phyloP scores from a whole-genome alignment of 768 basidiomycete genomes.

The Arthromyces matolae region DNA sequence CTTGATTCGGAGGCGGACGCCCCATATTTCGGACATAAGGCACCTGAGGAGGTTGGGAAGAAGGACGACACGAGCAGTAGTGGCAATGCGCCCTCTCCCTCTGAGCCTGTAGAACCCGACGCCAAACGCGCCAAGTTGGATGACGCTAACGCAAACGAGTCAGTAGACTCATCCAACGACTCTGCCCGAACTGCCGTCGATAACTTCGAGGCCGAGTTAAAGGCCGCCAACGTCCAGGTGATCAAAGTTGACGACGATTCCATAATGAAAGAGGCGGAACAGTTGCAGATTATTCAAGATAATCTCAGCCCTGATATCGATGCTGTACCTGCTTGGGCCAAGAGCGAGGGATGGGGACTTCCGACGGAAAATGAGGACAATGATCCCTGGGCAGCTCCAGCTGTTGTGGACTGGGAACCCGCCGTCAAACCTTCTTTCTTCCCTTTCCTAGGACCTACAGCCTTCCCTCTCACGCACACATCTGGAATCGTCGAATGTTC shows the following conservation, averaged over 20 bases:
- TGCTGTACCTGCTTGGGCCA: slow-evolving; percentile 8
- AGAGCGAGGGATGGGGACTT: slow-evolving; percentile 9
- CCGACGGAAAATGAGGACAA: background rate
- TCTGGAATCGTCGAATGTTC: slow-evolving; percentile 66
- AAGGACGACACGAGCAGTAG: too few relatives aligned
- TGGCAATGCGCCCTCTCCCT: too few relatives aligned
- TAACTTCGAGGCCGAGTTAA: slow-evolving; percentile 37
- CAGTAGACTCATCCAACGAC: slow-evolving; percentile 13
- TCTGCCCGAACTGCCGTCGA: slow-evolving; percentile 15
- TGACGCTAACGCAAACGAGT: too few relatives aligned
- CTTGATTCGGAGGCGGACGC: too few relatives aligned
- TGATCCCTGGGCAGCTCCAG: slow-evolving; percentile 10
- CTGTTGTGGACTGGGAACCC: slow-evolving; percentile 18
- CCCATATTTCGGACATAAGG: too few relatives aligned
- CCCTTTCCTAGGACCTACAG: slow-evolving; percentile 50
- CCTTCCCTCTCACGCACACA: slow-evolving; percentile 57
- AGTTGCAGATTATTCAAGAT: slow-evolving; percentile 12
- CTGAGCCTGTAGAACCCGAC: slow-evolving; percentile 7
- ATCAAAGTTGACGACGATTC: slow-evolving; percentile 14
- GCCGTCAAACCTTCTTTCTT: slow-evolving; percentile 28
- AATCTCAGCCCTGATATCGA: slow-evolving; percentile 13
- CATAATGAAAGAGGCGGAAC: slow-evolving; percentile 10
- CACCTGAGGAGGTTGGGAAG: too few relatives aligned
- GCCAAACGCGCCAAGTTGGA: slow-evolving; percentile 15
- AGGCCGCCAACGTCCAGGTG: slow-evolving; percentile 29